Evolutionary conservation across 2,329 filamentous ascomycete species (phyloP).

Genomic region (Blastomyces silverae): DNA sequence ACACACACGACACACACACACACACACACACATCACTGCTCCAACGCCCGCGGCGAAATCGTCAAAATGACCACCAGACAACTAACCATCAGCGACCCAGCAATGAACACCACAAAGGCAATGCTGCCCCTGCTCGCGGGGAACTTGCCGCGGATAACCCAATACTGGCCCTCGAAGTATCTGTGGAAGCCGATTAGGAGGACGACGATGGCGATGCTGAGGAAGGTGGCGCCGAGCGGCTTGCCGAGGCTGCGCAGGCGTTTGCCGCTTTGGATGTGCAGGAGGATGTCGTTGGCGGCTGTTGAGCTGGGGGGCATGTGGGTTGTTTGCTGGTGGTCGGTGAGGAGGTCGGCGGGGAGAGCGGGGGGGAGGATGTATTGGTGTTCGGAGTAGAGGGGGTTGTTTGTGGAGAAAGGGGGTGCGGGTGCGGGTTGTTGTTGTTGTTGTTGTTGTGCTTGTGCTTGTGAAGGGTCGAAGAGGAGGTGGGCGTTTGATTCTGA

Average conservation of each 20-base stretch:
- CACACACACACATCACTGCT: conserved; percentile 10
- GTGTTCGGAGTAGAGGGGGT: conserved; percentile 20
- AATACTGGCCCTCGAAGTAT: conserved; percentile 61
- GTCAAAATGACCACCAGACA: conserved; percentile 55
- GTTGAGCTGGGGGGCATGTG: conserved; percentile 36
- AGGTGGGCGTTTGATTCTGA: conserved; percentile 19
- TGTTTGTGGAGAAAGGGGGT: conserved; percentile 23
- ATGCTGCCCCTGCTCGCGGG: conserved; percentile 58
- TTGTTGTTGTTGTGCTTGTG: conserved; percentile 15
- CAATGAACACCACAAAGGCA: conserved; percentile 50
- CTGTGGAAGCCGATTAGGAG: conserved; percentile 57
- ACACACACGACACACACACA: conserved; percentile 14
- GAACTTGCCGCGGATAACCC: conserved; percentile 60
- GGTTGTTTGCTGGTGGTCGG: background rate
- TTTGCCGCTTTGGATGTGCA: conserved; percentile 18
- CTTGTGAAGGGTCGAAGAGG: conserved; percentile 15
- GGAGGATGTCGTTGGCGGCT: conserved; percentile 10
- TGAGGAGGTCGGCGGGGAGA: background rate
- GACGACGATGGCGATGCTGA: conserved; percentile 55
- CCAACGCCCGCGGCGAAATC: conserved; percentile 41
- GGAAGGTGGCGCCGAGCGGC: conserved; percentile 58
- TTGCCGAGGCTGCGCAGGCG: conserved; percentile 50
- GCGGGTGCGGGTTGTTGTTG: conserved; percentile 21
- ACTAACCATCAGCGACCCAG: conserved; percentile 51
- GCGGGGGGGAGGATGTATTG: conserved; percentile 19